These are phyloP conservation scores for Novakomyces olei DNA, from an alignment of 805 yeast species.

Conservation along the genomic window DNA sequence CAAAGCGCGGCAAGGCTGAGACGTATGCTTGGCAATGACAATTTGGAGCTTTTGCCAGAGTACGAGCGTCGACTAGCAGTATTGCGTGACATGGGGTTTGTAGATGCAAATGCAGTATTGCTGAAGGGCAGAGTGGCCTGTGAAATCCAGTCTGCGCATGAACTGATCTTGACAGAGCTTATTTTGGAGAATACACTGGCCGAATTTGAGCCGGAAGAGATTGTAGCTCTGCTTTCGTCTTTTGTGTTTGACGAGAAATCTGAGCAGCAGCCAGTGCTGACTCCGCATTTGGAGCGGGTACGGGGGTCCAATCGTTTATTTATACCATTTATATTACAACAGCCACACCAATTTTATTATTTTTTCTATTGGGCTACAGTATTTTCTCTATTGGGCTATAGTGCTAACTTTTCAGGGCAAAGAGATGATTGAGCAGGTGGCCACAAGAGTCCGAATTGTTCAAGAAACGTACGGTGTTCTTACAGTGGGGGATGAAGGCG, in stretches of 20 bases:
- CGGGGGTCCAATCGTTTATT: slow-evolving; percentile 12
- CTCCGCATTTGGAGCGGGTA: slow-evolving; percentile 70
- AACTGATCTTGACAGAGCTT: slow-evolving; percentile 68
- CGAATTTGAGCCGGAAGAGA: slow-evolving; percentile 85
- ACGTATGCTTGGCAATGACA: slow-evolving; percentile 58
- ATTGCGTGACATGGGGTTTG: slow-evolving; percentile 52
- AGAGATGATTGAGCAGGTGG: slow-evolving; percentile 44
- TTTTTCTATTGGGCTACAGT: too few species aligned
- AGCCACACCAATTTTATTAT: too few species aligned
- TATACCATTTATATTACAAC: too few species aligned
- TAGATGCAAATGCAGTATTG: slow-evolving; percentile 50
- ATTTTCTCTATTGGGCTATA: not conserved
- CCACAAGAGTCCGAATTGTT: slow-evolving; percentile 35
- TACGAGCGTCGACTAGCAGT: slow-evolving; percentile 76
- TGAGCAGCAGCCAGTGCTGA: slow-evolving; percentile 38
- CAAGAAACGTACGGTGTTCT: slow-evolving; percentile 49
- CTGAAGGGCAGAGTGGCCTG: slow-evolving; percentile 87
- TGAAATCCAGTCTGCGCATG: slow-evolving; percentile 80
- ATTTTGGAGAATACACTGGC: slow-evolving; percentile 79
- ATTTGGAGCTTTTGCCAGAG: slow-evolving; percentile 74
- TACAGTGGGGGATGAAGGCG: slow-evolving; percentile 64
- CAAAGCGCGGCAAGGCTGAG: too few species aligned
- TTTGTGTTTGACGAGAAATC: slow-evolving; percentile 81
- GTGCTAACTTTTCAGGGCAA: too few species aligned
- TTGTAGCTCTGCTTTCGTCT: slow-evolving; percentile 79